Evolutionary conservation across 805 yeast species (phyloP).

Genomic region (Candida manassasensis): DNA sequence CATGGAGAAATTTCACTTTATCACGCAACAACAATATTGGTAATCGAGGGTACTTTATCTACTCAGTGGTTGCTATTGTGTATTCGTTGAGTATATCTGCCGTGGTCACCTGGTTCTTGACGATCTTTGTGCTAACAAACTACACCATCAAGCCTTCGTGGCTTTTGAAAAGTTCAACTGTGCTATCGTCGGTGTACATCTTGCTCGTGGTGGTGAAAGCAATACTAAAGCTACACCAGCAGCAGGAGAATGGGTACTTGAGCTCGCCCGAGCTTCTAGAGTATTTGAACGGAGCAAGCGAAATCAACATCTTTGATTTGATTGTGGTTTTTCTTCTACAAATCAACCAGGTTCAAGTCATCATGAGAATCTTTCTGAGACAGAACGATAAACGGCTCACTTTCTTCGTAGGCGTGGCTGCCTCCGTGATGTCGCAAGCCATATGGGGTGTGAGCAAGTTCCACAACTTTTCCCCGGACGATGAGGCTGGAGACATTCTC

Average conservation of each 20-base stretch:
- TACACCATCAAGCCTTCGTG: conserved; percentile 58
- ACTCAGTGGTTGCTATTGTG: conserved; percentile 57
- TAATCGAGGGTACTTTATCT: conserved; percentile 42
- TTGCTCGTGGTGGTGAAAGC: conserved; percentile 46
- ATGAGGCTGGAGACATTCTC: conserved; percentile 49
- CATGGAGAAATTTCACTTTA: conserved; percentile 46
- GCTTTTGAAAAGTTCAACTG: conserved; percentile 45
- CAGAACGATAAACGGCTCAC: conserved; percentile 63
- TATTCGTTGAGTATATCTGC: conserved; percentile 61
- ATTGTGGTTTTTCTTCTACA: conserved; percentile 55
- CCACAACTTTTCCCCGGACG: conserved; percentile 28
- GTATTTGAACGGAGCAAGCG: conserved; percentile 38
- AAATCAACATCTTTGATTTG: conserved; percentile 54
- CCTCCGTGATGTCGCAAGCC: conserved; percentile 53
- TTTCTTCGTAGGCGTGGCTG: conserved; percentile 51
- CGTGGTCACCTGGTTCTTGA: conserved; percentile 58
- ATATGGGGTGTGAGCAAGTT: conserved; percentile 69
- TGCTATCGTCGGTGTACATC: conserved; percentile 52
- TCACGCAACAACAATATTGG: conserved; percentile 10
- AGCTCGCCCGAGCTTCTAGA: conserved; percentile 43
- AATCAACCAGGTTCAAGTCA: conserved; percentile 66
- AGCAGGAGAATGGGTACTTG: conserved; percentile 41
- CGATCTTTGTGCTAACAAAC: conserved; percentile 61
- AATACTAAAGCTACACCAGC: conserved; percentile 41
- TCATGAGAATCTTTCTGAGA: conserved; percentile 63